Conservation (phyloP, 345 rosid genomes). For the Theobroma cacao region DNA sequence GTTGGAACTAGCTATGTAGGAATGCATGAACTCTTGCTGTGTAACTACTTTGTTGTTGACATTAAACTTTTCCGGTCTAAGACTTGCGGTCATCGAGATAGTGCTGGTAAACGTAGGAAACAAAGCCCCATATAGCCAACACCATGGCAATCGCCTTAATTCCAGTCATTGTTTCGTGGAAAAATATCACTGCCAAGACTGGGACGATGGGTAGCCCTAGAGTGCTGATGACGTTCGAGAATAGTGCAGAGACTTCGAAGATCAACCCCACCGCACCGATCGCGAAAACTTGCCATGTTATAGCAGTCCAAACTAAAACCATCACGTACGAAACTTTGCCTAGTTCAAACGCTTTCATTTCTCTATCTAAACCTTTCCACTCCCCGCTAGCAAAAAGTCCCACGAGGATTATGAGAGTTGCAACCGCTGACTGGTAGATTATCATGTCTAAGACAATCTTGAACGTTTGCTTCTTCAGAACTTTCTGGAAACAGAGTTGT, state of each 20-base stretch:
- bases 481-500: slow-evolving; percentile 5
- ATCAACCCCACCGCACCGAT: slow-evolving; percentile 24
- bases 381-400: slow-evolving; percentile 24
- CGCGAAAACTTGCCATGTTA: slow-evolving; percentile 16
- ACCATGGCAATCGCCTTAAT: slow-evolving; percentile 20
- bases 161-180: slow-evolving; percentile 22
- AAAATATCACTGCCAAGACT: slow-evolving; percentile 19
- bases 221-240: slow-evolving; percentile 21
- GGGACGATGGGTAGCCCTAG: slow-evolving; percentile 25
- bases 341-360: slow-evolving; percentile 11
- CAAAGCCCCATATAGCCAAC: slow-evolving; percentile 29
- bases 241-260: slow-evolving; percentile 27
- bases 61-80: background rate
- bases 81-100: slow-evolving; percentile 19
- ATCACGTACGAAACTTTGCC: slow-evolving; percentile 22
- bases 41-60: background rate
- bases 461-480: background rate
- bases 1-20: background rate
- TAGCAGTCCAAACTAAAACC: slow-evolving; percentile 17
- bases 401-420: background rate
- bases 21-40: background rate
- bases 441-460: slow-evolving; percentile 9
- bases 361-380: slow-evolving; percentile 7
- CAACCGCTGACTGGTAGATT: background rate
- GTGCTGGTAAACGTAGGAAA: slow-evolving; percentile 28